Percentiles rank a stretch among this genome's conserved stretches.
These are phyloP conservation scores for Rutstroemia sp. DNA, from an alignment of 2,329 filamentous ascomycete genomes.

Conservation along the genomic window DNA sequence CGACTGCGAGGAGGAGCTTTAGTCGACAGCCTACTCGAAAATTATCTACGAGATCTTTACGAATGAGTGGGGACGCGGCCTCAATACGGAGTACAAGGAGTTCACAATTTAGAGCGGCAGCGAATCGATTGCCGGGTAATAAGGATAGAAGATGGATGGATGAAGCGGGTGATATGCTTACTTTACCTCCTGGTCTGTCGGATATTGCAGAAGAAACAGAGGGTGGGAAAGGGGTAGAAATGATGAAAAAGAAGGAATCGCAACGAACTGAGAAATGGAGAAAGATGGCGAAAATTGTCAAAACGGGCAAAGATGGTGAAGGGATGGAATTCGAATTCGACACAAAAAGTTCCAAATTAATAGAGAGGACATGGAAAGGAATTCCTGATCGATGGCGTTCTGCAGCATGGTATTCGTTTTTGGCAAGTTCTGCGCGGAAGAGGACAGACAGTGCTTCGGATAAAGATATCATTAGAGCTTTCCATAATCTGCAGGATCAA, in stretches of 20 bases:
- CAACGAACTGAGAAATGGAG: conserved; percentile 60
- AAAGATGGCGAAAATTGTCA: conserved; percentile 54
- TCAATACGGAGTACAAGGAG: conserved; percentile 41
- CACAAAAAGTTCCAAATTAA: conserved; percentile 70
- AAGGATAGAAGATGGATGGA: conserved; percentile 54
- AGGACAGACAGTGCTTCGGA: conserved; percentile 56
- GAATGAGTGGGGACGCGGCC: conserved; percentile 35
- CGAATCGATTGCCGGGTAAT: conserved; percentile 54
- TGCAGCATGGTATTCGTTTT: conserved; percentile 91
- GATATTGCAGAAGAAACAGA: conserved; percentile 50
- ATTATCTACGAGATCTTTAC: conserved; percentile 48
- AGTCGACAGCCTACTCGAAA: conserved; percentile 44
- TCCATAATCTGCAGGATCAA: conserved; percentile 63
- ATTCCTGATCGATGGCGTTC: conserved; percentile 94
- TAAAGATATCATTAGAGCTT: conserved; percentile 63
- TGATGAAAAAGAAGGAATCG: conserved; percentile 55
- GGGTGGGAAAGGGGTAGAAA: conserved; percentile 44
- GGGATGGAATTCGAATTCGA: conserved; percentile 74
- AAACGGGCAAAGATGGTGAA: conserved; percentile 42
- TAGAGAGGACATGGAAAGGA: conserved; percentile 93
- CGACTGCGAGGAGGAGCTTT: conserved; percentile 13
- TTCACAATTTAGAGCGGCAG: conserved; percentile 46
- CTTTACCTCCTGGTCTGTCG: conserved; percentile 48
- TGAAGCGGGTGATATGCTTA: conserved; percentile 61
- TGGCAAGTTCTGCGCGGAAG: conserved; percentile 66